Conservation (phyloP, 306 rosid genomes). For the Prunus mira region DNA sequence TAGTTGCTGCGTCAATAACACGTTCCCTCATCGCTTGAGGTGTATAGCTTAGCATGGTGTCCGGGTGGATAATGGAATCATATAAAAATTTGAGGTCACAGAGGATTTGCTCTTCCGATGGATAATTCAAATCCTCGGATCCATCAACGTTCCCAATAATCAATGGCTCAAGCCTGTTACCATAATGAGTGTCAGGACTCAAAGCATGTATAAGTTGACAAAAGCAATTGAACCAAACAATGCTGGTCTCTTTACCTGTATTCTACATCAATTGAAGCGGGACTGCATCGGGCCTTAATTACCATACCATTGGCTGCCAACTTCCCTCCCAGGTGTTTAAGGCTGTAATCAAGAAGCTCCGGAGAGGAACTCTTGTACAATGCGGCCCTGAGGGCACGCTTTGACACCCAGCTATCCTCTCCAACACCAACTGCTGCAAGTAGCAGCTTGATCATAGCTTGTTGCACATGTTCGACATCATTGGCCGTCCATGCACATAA, state of each 20-base stretch:
- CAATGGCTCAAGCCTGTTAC: slow-evolving; percentile 44
- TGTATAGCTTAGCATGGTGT: slow-evolving; percentile 39
- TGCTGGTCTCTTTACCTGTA: slow-evolving; percentile 40
- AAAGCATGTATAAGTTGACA: background rate
- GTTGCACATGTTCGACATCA: slow-evolving; percentile 55
- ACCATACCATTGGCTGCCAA: slow-evolving; percentile 44
- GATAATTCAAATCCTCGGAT: slow-evolving; percentile 24
- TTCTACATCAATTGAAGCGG: slow-evolving; percentile 41
- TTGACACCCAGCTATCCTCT: slow-evolving; percentile 43
- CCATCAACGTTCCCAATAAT: slow-evolving; percentile 15
- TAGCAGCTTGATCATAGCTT: slow-evolving; percentile 52
- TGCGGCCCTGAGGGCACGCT: slow-evolving; percentile 59
- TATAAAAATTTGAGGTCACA: slow-evolving; percentile 46
- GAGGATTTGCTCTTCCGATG: slow-evolving; percentile 44
- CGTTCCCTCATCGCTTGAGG: slow-evolving; percentile 30
- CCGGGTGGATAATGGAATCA: slow-evolving; percentile 53
- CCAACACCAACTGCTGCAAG: slow-evolving; percentile 32
- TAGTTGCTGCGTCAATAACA: slow-evolving; percentile 54
- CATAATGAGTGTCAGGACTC: background rate
- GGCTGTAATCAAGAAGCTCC: slow-evolving; percentile 61
- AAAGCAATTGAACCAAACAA: background rate
- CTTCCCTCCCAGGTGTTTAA: slow-evolving; percentile 54
- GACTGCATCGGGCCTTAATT: slow-evolving; percentile 45
- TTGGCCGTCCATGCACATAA: slow-evolving; percentile 48
- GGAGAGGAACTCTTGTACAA: slow-evolving; percentile 41